phyloP scores from a whole-genome alignment of 768 basidiomycete species.

The Phlebiopsis flavidoalba region DNA sequence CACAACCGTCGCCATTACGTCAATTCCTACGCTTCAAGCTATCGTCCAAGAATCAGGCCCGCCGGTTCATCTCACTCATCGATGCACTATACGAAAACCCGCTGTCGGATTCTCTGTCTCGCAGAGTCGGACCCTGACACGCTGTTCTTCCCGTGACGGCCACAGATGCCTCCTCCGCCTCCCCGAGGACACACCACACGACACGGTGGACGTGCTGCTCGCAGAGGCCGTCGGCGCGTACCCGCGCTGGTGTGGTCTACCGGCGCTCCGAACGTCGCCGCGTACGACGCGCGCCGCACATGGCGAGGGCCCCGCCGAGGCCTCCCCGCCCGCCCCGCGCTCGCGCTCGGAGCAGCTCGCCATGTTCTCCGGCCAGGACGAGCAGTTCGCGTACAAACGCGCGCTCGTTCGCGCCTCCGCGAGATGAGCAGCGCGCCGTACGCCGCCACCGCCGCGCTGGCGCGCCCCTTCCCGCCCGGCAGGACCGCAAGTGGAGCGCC shows the following conservation, averaged over 20 bases:
- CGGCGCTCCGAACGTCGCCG: slow-evolving; percentile 51
- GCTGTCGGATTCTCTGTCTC: slow-evolving; percentile 32
- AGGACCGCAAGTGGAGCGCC: slow-evolving; percentile 29
- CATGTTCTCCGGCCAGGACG: slow-evolving; percentile 56
- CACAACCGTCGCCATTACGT: slow-evolving; percentile 43
- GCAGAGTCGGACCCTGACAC: slow-evolving; percentile 36
- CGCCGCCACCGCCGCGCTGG: slow-evolving; percentile 28
- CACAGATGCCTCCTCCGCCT: slow-evolving; percentile 6
- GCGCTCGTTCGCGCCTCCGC: slow-evolving; percentile 51
- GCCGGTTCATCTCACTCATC: slow-evolving; percentile 55
- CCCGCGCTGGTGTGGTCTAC: slow-evolving; percentile 42
- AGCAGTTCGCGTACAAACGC: slow-evolving; percentile 58
- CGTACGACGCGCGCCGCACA: slow-evolving; percentile 39
- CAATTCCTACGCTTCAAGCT: slow-evolving; percentile 46
- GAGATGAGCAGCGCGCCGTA: slow-evolving; percentile 49
- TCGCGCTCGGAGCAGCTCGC: slow-evolving; percentile 43
- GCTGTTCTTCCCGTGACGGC: slow-evolving; percentile 57
- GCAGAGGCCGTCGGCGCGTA: slow-evolving; percentile 49
- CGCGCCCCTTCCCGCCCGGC: slow-evolving; percentile 28
- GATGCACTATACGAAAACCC: slow-evolving; percentile 52
- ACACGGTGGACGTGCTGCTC: slow-evolving; percentile 28
- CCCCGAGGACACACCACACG: neutral
- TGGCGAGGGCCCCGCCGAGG: slow-evolving; percentile 24
- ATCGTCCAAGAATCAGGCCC: slow-evolving; percentile 51
- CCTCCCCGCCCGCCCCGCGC: slow-evolving; percentile 15